Conservation (phyloP, 768 basidiomycete genomes). For the Coprinopsis sp. region DNA sequence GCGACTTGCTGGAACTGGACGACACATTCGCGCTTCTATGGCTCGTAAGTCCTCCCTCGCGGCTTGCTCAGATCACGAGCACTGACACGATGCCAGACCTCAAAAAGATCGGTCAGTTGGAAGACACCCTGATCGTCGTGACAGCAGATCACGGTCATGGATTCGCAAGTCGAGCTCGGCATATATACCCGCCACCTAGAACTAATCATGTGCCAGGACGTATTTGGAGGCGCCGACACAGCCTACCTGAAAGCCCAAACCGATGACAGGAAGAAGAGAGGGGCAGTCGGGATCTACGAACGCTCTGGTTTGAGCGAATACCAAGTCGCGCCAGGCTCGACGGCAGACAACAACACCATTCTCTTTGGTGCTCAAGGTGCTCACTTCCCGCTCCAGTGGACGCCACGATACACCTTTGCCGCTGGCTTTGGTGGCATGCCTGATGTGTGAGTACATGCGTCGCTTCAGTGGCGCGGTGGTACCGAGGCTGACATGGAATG, state of each 20-base stretch:
- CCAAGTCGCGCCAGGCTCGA: conserved; percentile 31
- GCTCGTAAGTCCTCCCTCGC: no score
- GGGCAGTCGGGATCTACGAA: conserved; percentile 31
- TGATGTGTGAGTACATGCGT: conserved; percentile 32
- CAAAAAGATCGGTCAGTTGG: no score
- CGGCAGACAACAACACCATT: conserved; percentile 35
- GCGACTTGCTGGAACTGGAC: no score
- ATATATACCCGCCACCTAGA: no score
- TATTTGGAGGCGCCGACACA: no score
- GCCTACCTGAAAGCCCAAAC: conserved; percentile 30
- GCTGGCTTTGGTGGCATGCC: conserved; percentile 40
- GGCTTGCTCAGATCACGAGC: no score
- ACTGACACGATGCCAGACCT: no score
- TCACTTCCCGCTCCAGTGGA: conserved; percentile 43
- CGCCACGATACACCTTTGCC: conserved; percentile 38
- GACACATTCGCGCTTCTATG: no score
- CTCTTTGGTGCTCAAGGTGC: conserved; percentile 37
- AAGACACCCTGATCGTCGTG: no score
- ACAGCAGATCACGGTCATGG: no score
- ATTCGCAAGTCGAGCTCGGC: no score
- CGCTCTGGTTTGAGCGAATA: conserved; percentile 39
- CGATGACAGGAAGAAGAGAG: conserved; percentile 30
- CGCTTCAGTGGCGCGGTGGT: background rate
- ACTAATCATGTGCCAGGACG: no score
- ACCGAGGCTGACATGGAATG: background rate